Evolutionary conservation across 148 eudicot species (phyloP).

Genomic region (Vaccinium myrtillus): DNA sequence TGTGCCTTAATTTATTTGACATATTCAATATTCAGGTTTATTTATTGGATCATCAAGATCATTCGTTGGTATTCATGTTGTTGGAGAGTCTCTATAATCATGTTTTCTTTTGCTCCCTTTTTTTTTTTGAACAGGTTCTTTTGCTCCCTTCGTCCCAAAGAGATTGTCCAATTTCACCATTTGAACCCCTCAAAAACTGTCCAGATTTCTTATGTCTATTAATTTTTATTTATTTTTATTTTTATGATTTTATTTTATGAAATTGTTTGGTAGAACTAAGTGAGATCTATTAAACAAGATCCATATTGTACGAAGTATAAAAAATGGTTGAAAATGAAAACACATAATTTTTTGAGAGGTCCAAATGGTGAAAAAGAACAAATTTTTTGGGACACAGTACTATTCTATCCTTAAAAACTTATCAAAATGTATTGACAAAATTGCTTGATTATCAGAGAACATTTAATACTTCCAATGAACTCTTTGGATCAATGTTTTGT

Average conservation of each 20-base stretch:
- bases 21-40: neutral
- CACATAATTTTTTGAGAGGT: neutral
- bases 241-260: neutral
- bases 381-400: neutral
- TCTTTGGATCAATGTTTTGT: too few species aligned
- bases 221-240: neutral
- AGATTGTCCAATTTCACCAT: neutral
- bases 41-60: neutral
- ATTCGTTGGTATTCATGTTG: neutral
- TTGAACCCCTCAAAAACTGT: neutral
- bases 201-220: neutral
- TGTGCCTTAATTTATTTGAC: neutral
- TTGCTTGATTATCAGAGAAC: too few species aligned
- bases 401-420: neutral
- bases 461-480: too few species aligned
- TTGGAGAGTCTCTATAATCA: neutral
- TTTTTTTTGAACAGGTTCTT: too few species aligned
- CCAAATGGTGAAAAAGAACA: neutral
- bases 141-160: too few species aligned
- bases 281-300: neutral
- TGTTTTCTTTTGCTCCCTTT: too few species aligned
- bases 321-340: neutral
- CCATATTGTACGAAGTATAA: neutral
- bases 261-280: neutral
- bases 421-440: neutral